Base-by-base conservation (phyloP, 768 basidiomycete genomes). In the Leucosporidium creatinivorum region DNA sequence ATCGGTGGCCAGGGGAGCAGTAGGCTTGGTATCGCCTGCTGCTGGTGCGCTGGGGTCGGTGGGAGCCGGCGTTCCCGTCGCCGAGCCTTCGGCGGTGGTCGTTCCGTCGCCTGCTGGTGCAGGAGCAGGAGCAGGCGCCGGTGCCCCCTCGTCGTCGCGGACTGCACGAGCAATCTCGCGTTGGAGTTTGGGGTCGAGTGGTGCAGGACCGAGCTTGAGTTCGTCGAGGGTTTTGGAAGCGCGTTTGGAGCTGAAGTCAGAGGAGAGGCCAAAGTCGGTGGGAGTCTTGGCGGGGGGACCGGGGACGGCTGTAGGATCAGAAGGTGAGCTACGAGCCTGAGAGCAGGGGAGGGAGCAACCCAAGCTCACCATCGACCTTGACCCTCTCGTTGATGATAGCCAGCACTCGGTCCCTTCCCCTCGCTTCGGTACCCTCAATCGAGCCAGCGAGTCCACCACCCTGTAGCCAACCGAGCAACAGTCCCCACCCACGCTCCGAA, bases 391-490 rank as follows among this genome's bases (percentile, higher is more conserved):
- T 96, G 28, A 99, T 88, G 48, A 98, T 91, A 52, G 87, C 85
- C 85, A 97, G 88, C 54, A 98, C 88, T 15, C 91, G 85, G 61
- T 91, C 87, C 73, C 96, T 83, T 8, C 92, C 91, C 68, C 93
- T 86, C 25, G 90, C 66, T 39, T 73, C 72, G 0, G 65, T 75
- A 19, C 66, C 69, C 60, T 68, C 68, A 31, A 36, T 68, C 25
- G 49, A 58, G 26, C 68, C 65, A 0, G 58, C 52, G 2, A 69
- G 47, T 7, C 87, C 82, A 21, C 92, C 93, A 77, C 97, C 93
- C 28, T 91, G 96, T 65, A 98, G 80, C 96, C 96, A 99, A 36
- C 94, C 93, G 3, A 98, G 83, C 12, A 99, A 82, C 33, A 99
- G 84, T 54, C 88, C 85, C 76, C 96, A 94, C 10, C 93, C 90